phyloP scores from a whole-genome alignment of 805 yeast genomes.

The Wickerhamomyces sydowiorum region DNA sequence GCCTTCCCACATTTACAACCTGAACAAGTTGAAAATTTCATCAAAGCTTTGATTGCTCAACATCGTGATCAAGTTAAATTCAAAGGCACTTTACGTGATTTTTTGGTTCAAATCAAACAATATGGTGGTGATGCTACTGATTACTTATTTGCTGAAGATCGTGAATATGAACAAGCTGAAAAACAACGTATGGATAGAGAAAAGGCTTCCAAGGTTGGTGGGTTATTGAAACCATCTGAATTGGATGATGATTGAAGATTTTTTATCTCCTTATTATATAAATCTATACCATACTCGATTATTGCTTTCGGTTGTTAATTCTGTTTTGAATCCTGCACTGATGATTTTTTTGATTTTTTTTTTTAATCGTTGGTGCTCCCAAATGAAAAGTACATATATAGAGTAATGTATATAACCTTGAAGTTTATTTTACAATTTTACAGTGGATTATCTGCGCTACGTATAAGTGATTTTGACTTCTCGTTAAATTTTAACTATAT shows the following conservation, averaged over 20 bases:
- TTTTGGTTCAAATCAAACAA: constrained; percentile 93
- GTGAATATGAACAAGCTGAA: constrained; percentile 69
- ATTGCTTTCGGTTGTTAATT: background rate
- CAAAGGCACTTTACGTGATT: constrained; percentile 85
- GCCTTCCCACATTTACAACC: constrained; percentile 92
- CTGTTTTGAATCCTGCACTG: too few species aligned
- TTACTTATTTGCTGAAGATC: constrained; percentile 90
- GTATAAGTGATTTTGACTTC: too few species aligned
- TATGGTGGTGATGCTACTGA: constrained; percentile 95
- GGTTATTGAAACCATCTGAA: constrained; percentile 90
- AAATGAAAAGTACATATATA: background rate
- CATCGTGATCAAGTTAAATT: constrained; percentile 73
- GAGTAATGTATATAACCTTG: too few species aligned
- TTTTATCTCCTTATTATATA: constrained; percentile 1
- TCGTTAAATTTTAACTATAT: background rate
- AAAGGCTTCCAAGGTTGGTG: constrained; percentile 84
- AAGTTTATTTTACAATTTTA: too few species aligned
- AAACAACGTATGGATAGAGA: constrained; percentile 67
- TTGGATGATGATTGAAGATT: constrained; percentile 60
- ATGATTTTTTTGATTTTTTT: background rate
- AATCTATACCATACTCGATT: background rate
- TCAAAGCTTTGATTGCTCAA: constrained; percentile 67
- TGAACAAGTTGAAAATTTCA: constrained; percentile 77
- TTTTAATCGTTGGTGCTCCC: background rate
- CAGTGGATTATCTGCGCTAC: too few species aligned